phyloP scores from a whole-genome alignment of 495 filamentous ascomycete species.

The Parmelia sp. region DNA sequence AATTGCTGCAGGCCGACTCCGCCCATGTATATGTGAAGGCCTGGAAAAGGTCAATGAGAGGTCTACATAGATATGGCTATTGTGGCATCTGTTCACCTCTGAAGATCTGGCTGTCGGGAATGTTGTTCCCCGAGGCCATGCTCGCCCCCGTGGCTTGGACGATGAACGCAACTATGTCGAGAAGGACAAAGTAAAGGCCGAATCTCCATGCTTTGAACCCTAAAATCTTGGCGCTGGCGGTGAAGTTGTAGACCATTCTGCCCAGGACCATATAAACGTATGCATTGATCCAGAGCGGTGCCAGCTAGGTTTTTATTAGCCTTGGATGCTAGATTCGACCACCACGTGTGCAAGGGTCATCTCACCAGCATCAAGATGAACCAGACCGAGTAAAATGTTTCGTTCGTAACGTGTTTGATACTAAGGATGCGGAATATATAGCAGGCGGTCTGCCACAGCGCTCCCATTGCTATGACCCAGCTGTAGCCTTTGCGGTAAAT shows the following conservation, averaged over 20 bases:
- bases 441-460: conserved; percentile 40
- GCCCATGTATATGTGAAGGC: conserved; percentile 54
- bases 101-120: conserved; percentile 13
- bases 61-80: conserved; percentile 13
- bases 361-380: conserved; percentile 30
- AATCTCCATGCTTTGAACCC: conserved; percentile 45
- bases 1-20: conserved; percentile 55
- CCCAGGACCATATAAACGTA: conserved; percentile 65
- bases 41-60: conserved; percentile 28
- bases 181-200: conserved; percentile 52
- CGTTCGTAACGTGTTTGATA: conserved; percentile 15
- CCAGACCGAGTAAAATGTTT: conserved; percentile 25
- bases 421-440: conserved; percentile 37
- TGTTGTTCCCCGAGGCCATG: conserved; percentile 33
- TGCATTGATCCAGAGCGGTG: conserved; percentile 50
- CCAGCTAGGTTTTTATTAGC: conserved; percentile 25
- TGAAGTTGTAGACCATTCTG: conserved; percentile 54
- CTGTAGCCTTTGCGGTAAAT: conserved; percentile 40
- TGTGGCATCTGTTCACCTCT: background rate
- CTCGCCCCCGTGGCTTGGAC: conserved; percentile 51
- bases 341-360: background rate
- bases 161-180: conserved; percentile 59
- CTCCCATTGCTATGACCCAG: conserved; percentile 50
- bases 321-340: background rate
- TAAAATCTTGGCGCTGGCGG: conserved; percentile 41